Conservation (phyloP, 768 basidiomycete genomes). For the Mycena pura region DNA sequence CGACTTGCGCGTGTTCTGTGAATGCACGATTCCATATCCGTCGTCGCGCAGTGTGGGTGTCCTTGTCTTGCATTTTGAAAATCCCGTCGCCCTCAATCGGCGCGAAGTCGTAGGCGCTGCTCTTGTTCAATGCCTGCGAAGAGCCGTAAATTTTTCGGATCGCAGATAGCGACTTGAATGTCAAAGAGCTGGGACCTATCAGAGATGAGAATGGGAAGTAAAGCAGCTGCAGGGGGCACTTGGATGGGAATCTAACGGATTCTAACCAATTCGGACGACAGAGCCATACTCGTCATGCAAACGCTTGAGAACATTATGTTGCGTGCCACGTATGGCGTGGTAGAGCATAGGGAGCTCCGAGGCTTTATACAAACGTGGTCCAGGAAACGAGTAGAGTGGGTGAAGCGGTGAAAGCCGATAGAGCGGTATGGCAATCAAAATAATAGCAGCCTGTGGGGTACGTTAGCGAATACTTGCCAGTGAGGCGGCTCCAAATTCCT, state of each 20-base stretch:
- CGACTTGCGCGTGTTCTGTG: no score
- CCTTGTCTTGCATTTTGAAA: no score
- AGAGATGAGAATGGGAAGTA: no score
- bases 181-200: not conserved
- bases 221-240: no score
- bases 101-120: no score
- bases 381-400: not conserved
- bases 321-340: not conserved
- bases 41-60: no score
- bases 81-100: no score
- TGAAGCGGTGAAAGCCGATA: constrained; percentile 3
- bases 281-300: constrained; percentile 1
- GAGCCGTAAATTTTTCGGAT: not conserved
- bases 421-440: not conserved
- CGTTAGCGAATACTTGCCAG: no score
- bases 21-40: no score
- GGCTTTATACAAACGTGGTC: not conserved
- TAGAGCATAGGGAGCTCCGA: constrained; percentile 1
- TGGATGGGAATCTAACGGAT: not conserved
- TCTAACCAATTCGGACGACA: not conserved
- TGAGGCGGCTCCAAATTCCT: no score
- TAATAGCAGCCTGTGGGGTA: no score
- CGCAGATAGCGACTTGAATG: not conserved
- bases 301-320: not conserved
- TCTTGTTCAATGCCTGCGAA: no score